Evolutionary conservation across 2,329 filamentous ascomycete genomes (phyloP), one percentile per base, ranked within the genome.

Genomic region (Ceratocystis ficicola): DNA sequence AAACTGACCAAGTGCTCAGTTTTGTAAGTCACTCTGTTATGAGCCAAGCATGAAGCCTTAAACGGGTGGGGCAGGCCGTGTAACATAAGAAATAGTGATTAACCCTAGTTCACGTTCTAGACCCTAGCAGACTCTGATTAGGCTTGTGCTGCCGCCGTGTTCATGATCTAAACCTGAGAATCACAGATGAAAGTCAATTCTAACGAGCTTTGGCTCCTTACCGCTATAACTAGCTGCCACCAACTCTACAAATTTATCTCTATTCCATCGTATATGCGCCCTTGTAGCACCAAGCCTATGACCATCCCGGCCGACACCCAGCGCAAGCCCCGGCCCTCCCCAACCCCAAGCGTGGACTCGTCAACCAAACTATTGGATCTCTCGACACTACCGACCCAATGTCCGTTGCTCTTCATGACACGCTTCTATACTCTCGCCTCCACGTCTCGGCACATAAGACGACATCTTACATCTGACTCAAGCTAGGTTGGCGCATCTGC

Each of bases 251-350:
- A 74, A 78, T 90, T 44, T 88, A 86, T 74, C 79, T 87, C 61
- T 89, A 90, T 73, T 87, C 88, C 52, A 85, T 90, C 75, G 90
- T 90, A 73, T 86, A 41, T 41, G 36, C 2, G 81, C 6, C 79
- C 90, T n/a, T 82, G 84, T 44, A 83, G 82, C 63, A 81, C 86
- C 65, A 73, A 78, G 20, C 75, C 90, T 41, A 67, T 77, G 3
- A 73, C 75, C 0, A 79, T 85, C 2, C 74, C 75, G n/a, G 74
- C 71, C 20, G 50, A 72, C 32, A 71, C 73, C 44, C 71, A 82
- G 32, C 74, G 77, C 68, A 85, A 85, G 70, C 80, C 90, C 73
- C 83, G 87, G 71, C 76, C 89, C 41, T 74, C 79, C 0, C 76
- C 32, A 80, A 82, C 66, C 80, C 85, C 0, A 77, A 82, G 66